Percentiles rank a stretch among this genome's conserved stretches.
Conservation (phyloP, 2,329 filamentous ascomycete genomes). For the Sarocladium oryzae region DNA sequence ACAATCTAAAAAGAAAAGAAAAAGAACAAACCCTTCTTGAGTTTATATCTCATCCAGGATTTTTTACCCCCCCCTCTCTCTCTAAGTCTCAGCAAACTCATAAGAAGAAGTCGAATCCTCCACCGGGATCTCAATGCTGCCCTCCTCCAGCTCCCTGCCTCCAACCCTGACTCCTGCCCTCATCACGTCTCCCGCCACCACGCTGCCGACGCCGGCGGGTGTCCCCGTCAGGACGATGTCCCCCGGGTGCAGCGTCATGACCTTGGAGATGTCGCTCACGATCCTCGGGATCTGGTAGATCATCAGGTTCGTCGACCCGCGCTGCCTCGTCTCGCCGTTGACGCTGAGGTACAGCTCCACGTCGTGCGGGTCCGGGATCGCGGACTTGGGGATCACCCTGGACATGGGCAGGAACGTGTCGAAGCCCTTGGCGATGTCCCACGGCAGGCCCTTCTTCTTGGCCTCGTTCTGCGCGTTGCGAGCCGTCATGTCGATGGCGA, state of each 20-base stretch:
- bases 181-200: slow-evolving; percentile 81
- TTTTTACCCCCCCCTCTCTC: no score
- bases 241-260: slow-evolving; percentile 88
- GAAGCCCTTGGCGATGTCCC: slow-evolving; percentile 95
- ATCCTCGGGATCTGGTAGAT: slow-evolving; percentile 84
- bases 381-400: slow-evolving; percentile 69
- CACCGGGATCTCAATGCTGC: slow-evolving; percentile 75
- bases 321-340: slow-evolving; percentile 71
- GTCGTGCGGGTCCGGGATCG: slow-evolving; percentile 81
- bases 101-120: slow-evolving; percentile 74
- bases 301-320: slow-evolving; percentile 89
- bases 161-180: slow-evolving; percentile 72
- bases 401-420: slow-evolving; percentile 93
- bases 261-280: slow-evolving; percentile 83
- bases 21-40: no score
- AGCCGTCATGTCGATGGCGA: slow-evolving; percentile 95
- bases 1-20: no score
- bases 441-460: slow-evolving; percentile 90
- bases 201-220: slow-evolving; percentile 87
- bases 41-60: no score
- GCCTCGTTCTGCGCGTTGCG: slow-evolving; percentile 94
- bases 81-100: slow-evolving; percentile 65
- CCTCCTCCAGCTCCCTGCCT: slow-evolving; percentile 79
- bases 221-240: slow-evolving; percentile 96
- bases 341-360: slow-evolving; percentile 81